A percentile compares a stretch with the other conserved stretches of the same genome.
These are phyloP conservation scores for Neopestalotiopsis rosae DNA, from an alignment of 2,329 filamentous ascomycete species.

Conservation along the genomic window DNA sequence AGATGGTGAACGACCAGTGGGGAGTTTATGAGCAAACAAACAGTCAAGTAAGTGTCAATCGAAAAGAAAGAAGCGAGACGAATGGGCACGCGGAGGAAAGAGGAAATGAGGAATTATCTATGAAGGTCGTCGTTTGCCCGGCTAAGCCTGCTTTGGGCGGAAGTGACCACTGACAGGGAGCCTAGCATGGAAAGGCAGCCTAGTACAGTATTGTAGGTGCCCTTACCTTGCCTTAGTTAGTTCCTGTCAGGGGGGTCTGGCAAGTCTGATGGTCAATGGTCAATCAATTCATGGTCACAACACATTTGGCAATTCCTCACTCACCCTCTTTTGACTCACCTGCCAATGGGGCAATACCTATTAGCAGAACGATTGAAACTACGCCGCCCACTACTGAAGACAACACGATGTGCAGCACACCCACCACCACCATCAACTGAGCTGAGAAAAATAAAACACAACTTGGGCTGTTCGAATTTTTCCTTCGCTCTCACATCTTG, in stretches of 20 bases:
- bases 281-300: no score
- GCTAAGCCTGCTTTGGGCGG: neutral
- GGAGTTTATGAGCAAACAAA: neutral
- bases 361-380: no score
- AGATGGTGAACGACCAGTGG: slow-evolving; percentile 9
- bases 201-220: no score
- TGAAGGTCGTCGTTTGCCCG: neutral
- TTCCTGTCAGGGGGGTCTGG: no score
- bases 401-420: no score
- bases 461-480: neutral
- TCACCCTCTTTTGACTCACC: no score
- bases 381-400: no score
- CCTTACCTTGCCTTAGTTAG: no score
- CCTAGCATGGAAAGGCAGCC: neutral
- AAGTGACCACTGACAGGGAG: neutral
- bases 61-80: neutral
- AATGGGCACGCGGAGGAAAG: neutral
- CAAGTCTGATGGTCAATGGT: no score
- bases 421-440: no score
- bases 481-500: neutral
- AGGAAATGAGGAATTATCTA: neutral
- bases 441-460: neutral
- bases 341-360: no score
- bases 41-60: neutral
- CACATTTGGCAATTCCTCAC: no score